These are phyloP conservation scores for Tulasnella sp. DNA, from an alignment of 768 basidiomycete species.

Conservation along the genomic window DNA sequence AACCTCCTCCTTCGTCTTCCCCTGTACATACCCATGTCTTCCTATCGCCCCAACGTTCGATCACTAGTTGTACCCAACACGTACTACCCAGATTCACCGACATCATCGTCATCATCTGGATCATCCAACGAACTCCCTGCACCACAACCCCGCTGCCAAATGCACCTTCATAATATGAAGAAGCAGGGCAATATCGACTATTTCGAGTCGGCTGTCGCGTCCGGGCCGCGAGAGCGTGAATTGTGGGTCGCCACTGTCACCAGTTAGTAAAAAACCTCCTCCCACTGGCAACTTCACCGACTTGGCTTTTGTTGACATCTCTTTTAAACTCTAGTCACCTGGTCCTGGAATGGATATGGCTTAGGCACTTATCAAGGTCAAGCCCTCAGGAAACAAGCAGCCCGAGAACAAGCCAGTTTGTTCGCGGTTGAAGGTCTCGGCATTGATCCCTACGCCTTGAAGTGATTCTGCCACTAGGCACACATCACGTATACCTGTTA, in stretches of 20 bases:
- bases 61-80: background rate
- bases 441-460: no score
- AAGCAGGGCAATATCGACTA: background rate
- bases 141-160: background rate
- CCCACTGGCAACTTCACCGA: background rate
- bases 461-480: no score
- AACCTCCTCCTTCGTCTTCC: background rate
- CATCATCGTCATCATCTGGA: background rate
- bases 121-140: background rate
- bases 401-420: conserved; percentile 1
- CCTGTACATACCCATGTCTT: background rate
- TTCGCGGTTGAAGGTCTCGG: background rate
- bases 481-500: no score
- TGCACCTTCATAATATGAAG: conserved; percentile 4
- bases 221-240: background rate
- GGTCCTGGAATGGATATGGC: background rate
- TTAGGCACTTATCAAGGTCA: background rate
- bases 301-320: background rate
- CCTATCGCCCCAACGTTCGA: background rate
- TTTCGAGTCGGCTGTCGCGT: background rate
- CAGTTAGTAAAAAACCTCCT: background rate
- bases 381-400: background rate
- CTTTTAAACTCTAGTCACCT: background rate
- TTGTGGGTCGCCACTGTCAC: background rate
- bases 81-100: background rate